A percentile compares a stretch with the other conserved stretches of the same genome.
Evolutionary conservation across 1,139 yeast species (phyloP).

Genomic region (Insectozyma bohioensis): DNA sequence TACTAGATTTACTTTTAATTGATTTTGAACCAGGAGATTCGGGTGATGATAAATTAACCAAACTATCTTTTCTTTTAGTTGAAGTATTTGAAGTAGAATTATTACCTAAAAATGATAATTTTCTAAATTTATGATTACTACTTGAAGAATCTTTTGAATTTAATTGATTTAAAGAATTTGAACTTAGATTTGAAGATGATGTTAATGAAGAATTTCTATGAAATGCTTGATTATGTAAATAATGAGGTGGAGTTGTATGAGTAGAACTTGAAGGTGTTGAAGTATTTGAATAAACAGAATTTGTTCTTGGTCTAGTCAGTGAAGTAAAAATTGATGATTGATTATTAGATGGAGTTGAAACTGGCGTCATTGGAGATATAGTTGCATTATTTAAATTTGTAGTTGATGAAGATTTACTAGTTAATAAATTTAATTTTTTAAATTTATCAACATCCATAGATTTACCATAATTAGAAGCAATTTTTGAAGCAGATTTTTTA

Average conservation of each 20-base stretch:
- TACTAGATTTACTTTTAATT: too few species aligned
- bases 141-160: conserved; percentile 3
- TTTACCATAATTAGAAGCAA: conserved; percentile 10
- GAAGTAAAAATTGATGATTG: too few species aligned
- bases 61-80: conserved; percentile 9
- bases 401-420: neutral
- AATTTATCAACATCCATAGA: conserved; percentile 7
- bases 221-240: conserved; percentile 10
- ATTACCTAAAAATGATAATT: conserved; percentile 13
- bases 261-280: conserved; percentile 3
- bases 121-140: conserved; percentile 10
- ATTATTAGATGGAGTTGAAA: conserved; percentile 2
- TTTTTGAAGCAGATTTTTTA: conserved; percentile 6
- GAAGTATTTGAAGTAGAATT: conserved; percentile 2
- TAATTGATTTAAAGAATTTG: conserved; percentile 5
- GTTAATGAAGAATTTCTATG: conserved; percentile 10
- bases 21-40: conserved; percentile 7
- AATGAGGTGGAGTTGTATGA: conserved; percentile 3
- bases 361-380: conserved; percentile 3
- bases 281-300: conserved; percentile 9
- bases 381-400: neutral
- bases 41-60: conserved; percentile 4
- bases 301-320: conserved; percentile 11
- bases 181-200: too few species aligned
- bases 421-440: conserved; percentile 3